A percentile compares a stretch with the other conserved stretches of the same genome.
Conservation (phyloP, 352 stramenopile species). For the Thalassiosira exigua region DNA sequence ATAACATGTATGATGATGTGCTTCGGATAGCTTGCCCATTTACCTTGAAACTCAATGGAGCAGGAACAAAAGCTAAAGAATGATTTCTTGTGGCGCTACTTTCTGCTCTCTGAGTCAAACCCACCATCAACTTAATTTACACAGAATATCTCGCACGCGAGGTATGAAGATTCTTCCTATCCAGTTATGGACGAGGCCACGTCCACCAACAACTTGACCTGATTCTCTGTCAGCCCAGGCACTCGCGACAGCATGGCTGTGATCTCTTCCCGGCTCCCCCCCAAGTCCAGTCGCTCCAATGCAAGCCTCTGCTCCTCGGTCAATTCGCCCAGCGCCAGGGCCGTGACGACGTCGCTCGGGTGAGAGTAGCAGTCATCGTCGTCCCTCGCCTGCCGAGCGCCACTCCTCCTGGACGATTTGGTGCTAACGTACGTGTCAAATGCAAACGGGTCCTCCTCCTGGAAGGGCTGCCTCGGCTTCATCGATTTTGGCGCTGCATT, state of each 20-base stretch:
- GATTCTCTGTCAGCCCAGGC: slow-evolving; percentile 53
- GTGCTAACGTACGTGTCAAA: slow-evolving; percentile 40
- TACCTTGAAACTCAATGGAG: too few species aligned
- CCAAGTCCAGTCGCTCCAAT: slow-evolving; percentile 53
- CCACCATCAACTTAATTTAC: too few species aligned
- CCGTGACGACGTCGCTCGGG: slow-evolving; percentile 21
- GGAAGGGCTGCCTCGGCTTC: background rate
- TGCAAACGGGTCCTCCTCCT: background rate
- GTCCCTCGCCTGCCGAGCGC: slow-evolving; percentile 33
- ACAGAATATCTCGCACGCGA: too few species aligned
- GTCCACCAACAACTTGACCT: slow-evolving; percentile 57
- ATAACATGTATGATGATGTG: too few species aligned
- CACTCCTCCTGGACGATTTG: background rate
- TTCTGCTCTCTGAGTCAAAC: too few species aligned
- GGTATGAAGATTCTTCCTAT: too few species aligned
- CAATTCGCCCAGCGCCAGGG: slow-evolving; percentile 40
- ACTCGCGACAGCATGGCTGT: slow-evolving; percentile 37
- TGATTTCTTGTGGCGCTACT: too few species aligned
- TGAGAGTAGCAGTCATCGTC: slow-evolving; percentile 29
- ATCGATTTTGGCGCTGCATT: background rate
- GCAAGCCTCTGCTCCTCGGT: slow-evolving; percentile 39
- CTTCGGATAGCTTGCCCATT: too few species aligned
- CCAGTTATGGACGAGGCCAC: slow-evolving; percentile 26
- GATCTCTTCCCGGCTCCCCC: slow-evolving; percentile 43
- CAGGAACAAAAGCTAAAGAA: too few species aligned